A percentile compares a stretch with the other conserved stretches of the same genome.
Conservation (phyloP, 1,139 yeast genomes). For the Lodderomyces margitis region DNA sequence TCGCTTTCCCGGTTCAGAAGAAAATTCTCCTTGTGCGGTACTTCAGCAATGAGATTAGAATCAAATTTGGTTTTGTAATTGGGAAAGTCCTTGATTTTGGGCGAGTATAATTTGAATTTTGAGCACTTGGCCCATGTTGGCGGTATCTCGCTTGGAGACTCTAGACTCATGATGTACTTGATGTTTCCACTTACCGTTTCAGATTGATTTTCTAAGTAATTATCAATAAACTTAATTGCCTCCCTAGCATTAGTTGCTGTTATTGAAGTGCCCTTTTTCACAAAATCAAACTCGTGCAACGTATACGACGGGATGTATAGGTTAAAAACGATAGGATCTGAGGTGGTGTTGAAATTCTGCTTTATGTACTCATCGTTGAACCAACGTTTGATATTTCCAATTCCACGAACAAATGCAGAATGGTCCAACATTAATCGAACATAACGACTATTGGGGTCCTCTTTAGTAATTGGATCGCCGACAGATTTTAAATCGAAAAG, state of each 20-base stretch:
- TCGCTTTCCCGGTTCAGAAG: slow-evolving; percentile 1
- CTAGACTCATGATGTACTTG: slow-evolving; percentile 26
- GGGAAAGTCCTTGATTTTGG: slow-evolving; percentile 48
- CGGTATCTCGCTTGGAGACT: slow-evolving; percentile 40
- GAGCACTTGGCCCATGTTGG: slow-evolving; percentile 52
- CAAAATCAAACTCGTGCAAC: slow-evolving; percentile 53
- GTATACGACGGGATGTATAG: slow-evolving; percentile 54
- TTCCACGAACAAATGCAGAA: slow-evolving; percentile 57
- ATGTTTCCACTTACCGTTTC: slow-evolving; percentile 11
- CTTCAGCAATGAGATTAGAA: slow-evolving; percentile 15
- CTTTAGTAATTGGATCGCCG: background rate
- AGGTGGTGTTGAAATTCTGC: slow-evolving; percentile 17
- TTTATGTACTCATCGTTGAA: slow-evolving; percentile 38
- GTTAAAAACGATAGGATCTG: slow-evolving; percentile 25
- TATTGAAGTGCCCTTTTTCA: slow-evolving; percentile 54
- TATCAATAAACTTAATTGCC: slow-evolving; percentile 53
- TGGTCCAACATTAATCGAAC: slow-evolving; percentile 50
- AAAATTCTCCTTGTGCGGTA: background rate
- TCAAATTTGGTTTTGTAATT: slow-evolving; percentile 38
- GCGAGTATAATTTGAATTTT: slow-evolving; percentile 44
- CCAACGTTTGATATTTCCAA: slow-evolving; percentile 61
- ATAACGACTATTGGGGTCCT: slow-evolving; percentile 7
- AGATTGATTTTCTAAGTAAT: slow-evolving; percentile 24
- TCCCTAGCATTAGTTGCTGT: slow-evolving; percentile 57
- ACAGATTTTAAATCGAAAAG: slow-evolving; percentile 8